These are phyloP conservation scores for Chenopodium album DNA, from an alignment of 148 eudicot genomes.

Conservation along the genomic window DNA sequence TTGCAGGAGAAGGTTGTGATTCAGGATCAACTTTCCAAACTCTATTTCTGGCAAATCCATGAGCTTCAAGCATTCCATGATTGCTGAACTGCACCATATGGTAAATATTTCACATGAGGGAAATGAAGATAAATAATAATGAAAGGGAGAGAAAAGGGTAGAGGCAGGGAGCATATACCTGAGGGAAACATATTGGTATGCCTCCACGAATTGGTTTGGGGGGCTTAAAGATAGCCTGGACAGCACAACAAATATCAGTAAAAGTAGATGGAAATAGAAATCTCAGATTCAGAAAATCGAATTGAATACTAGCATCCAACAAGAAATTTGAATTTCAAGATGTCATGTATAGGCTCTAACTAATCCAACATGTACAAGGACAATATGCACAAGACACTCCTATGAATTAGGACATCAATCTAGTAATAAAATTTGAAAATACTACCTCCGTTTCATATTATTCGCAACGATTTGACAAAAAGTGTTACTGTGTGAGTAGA, in stretches of 20 bases:
- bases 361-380: not conserved
- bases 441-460: too few species aligned
- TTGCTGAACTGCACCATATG: constrained; percentile 58
- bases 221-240: constrained; percentile 86
- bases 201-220: constrained; percentile 99
- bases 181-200: constrained; percentile 96
- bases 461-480: too few species aligned
- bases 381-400: not conserved
- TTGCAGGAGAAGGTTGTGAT: constrained; percentile 59
- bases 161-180: constrained; percentile 42
- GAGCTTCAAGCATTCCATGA: constrained; percentile 69
- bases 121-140: not conserved
- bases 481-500: too few species aligned
- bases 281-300: not conserved
- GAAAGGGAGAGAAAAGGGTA: not conserved
- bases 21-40: constrained; percentile 65
- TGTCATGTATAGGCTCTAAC: not conserved
- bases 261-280: not conserved
- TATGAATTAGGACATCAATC: not conserved
- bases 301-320: not conserved
- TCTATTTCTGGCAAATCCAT: constrained; percentile 95
- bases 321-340: not conserved
- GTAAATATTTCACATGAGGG: constrained; percentile 4
- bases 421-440: not conserved
- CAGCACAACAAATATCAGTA: constrained; percentile 15